Evolutionary conservation across 805 yeast genomes (phyloP).

Genomic region (Yamadazyma scolyti): DNA sequence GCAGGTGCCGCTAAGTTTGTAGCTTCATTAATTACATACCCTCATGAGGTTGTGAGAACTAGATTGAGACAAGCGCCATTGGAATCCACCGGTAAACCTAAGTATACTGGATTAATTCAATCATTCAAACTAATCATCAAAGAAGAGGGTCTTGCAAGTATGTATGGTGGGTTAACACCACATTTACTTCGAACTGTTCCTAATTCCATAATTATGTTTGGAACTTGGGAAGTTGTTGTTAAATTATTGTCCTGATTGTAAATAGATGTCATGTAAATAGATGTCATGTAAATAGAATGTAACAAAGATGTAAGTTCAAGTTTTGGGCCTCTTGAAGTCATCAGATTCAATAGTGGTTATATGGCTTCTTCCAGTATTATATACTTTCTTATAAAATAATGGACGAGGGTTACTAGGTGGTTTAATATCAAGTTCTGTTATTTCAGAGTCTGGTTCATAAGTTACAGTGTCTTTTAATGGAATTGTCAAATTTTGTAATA

Average conservation of each 20-base stretch:
- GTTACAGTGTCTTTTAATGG: conserved; percentile 21
- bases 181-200: conserved; percentile 97
- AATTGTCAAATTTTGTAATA: conserved; percentile 26
- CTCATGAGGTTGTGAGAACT: conserved; percentile 96
- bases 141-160: conserved; percentile 88
- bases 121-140: conserved; percentile 80
- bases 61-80: conserved; percentile 91
- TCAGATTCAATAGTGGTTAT: conserved; percentile 3
- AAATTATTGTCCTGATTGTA: conserved; percentile 19
- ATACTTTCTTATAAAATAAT: conserved; percentile 40
- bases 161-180: conserved; percentile 98
- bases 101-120: conserved; percentile 86
- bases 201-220: conserved; percentile 96
- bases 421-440: conserved; percentile 21
- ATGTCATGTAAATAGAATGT: conserved; percentile 5
- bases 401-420: conserved; percentile 45
- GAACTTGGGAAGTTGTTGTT: conserved; percentile 87
- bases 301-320: not conserved
- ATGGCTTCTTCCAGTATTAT: conserved; percentile 20
- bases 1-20: conserved; percentile 95
- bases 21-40: conserved; percentile 91
- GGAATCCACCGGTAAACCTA: conserved; percentile 68
- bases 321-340: too few species aligned
- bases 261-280: conserved; percentile 1
- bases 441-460: conserved; percentile 26